Percentiles rank a stretch among this genome's conserved stretches.
Evolutionary conservation across 306 rosid genomes (phyloP).

Genomic region (Boehmeria nivea): DNA sequence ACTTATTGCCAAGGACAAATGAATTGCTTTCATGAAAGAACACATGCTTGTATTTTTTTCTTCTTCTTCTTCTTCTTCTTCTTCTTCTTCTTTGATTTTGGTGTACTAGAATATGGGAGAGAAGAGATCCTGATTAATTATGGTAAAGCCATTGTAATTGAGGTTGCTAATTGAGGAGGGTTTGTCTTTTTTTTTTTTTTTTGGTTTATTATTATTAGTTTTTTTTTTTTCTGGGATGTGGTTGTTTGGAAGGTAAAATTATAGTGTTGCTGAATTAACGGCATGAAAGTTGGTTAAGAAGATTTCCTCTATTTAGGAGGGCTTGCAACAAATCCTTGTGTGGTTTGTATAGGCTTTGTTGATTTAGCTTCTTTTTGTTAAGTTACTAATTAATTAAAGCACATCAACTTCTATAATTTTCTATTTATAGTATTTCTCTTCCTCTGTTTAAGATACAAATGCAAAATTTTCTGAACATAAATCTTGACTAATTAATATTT

Average conservation of each 20-base stretch:
- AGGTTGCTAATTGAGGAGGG: conserved; percentile 17
- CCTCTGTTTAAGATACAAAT: too few relatives aligned
- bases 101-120: conserved; percentile 6
- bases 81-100: too few relatives aligned
- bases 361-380: conserved; percentile 2
- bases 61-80: background rate
- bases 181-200: background rate
- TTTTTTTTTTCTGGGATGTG: conserved; percentile 25
- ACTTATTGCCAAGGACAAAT: conserved; percentile 21
- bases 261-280: conserved; percentile 24
- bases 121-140: background rate
- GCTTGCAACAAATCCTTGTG: conserved; percentile 32
- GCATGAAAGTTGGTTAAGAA: conserved; percentile 19
- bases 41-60: background rate
- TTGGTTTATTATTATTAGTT: background rate
- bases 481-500: too few relatives aligned
- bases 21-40: conserved; percentile 13
- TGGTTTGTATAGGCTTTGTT: conserved; percentile 18
- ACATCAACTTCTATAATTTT: background rate
- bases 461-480: too few relatives aligned
- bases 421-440: too few relatives aligned
- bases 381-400: background rate
- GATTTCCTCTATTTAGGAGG: conserved; percentile 41
- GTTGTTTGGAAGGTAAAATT: conserved; percentile 42
- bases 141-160: background rate